Evolutionary conservation across 192 early-diverging fungal genomes (phyloP).

Genomic region (Coemansia sp.): DNA sequence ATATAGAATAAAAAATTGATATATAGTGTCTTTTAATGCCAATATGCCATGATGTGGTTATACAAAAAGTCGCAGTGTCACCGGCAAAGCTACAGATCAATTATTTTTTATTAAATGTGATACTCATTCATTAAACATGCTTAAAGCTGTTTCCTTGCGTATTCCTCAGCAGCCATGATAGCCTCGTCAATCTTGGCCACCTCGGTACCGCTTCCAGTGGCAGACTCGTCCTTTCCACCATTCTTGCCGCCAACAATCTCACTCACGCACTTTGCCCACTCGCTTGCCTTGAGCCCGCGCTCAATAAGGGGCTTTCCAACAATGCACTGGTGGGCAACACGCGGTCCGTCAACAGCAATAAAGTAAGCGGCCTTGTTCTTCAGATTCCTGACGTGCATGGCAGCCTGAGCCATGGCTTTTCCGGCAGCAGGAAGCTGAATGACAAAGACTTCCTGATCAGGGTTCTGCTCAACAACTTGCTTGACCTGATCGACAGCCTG

Average conservation of each 20-base stretch:
- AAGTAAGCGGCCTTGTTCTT: conserved; percentile 84
- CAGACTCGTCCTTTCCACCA: conserved; percentile 92
- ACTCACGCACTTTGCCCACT: conserved; percentile 87
- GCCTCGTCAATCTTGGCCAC: conserved; percentile 69
- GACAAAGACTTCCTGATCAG: conserved; percentile 53
- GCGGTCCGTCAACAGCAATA: conserved; percentile 72
- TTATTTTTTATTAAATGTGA: too few species aligned
- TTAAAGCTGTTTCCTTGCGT: conserved; percentile 62
- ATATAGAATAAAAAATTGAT: too few species aligned
- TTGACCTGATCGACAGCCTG: conserved; percentile 77
- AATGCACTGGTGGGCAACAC: conserved; percentile 79
- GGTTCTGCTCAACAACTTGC: conserved; percentile 64
- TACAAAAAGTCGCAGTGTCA: too few species aligned
- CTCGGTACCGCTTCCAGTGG: conserved; percentile 83
- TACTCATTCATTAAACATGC: too few species aligned
- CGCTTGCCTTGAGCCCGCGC: conserved; percentile 83
- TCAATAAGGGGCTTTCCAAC: conserved; percentile 73
- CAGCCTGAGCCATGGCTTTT: conserved; percentile 81
- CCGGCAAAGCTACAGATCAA: too few species aligned
- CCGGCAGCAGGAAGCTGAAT: conserved; percentile 67
- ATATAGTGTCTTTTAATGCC: too few species aligned
- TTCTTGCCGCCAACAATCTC: conserved; percentile 85
- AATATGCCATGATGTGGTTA: too few species aligned
- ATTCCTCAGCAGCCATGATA: conserved; percentile 66
- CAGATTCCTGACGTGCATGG: conserved; percentile 75